Conservation (phyloP, 768 basidiomycete genomes). For the Trichaptum fuscoviolaceum region DNA sequence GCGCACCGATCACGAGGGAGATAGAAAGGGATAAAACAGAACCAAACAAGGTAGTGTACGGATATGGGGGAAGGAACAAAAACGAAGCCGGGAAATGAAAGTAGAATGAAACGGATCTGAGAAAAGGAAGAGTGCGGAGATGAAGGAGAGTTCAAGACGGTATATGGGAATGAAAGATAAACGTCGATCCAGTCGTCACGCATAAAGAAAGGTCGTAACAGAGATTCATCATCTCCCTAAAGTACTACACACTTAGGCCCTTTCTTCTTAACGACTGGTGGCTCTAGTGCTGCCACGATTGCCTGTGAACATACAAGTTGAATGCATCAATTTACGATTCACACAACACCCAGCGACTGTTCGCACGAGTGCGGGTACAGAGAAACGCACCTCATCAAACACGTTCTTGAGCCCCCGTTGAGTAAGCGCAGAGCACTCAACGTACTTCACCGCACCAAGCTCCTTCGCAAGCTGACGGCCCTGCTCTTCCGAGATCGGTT, state of each 20-base stretch:
- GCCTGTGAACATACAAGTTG: conserved; percentile 46
- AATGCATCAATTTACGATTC: neutral
- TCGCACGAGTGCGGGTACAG: conserved; percentile 3
- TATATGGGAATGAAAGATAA: conserved; percentile 21
- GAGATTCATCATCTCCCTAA: conserved; percentile 37
- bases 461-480: conserved; percentile 96
- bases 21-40: neutral
- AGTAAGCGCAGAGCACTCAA: conserved; percentile 98
- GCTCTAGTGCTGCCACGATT: conserved; percentile 97
- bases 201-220: neutral
- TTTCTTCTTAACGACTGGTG: conserved; percentile 85
- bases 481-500: conserved; percentile 80
- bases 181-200: conserved; percentile 8
- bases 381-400: conserved; percentile 86
- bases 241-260: conserved; percentile 78
- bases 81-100: conserved; percentile 6
- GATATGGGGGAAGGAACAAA: neutral
- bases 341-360: conserved; percentile 4
- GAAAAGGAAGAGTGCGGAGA: conserved; percentile 7
- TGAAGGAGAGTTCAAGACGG: conserved; percentile 7
- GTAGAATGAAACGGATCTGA: conserved; percentile 8
- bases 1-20: neutral
- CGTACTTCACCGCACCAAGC: conserved; percentile 97
- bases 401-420: conserved; percentile 99
- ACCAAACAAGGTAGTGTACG: neutral